phyloP scores from a whole-genome alignment of 1,284 basidiomycete species.

The Trametes versicolor region DNA sequence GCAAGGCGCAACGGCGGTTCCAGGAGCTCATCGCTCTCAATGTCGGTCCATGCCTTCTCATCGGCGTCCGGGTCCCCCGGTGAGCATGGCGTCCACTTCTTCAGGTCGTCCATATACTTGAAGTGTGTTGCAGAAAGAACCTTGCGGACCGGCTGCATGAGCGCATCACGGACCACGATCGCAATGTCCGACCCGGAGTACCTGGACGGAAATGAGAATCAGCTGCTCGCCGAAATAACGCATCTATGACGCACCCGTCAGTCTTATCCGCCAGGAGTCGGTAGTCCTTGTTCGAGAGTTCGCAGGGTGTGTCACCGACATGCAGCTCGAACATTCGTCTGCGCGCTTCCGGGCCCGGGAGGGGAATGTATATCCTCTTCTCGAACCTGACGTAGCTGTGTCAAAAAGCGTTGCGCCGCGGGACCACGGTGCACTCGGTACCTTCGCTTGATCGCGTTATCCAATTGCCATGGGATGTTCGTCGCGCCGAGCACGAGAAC shows the following conservation, averaged over 20 bases:
- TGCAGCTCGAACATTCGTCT: conserved; percentile 97
- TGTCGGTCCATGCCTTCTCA: conserved; percentile 94
- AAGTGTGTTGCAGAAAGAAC: conserved; percentile 97
- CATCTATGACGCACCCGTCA: conserved; percentile 69
- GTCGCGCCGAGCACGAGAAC: conserved; percentile 99
- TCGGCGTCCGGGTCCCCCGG: conserved; percentile 89
- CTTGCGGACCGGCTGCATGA: conserved; percentile 99
- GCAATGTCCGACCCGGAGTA: conserved; percentile 98
- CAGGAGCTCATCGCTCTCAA: conserved; percentile 89
- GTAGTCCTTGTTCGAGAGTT: conserved; percentile 84
- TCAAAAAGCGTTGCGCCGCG: conserved; percentile 8
- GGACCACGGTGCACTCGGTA: conserved; percentile 45
- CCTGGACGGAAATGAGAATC: conserved; percentile 44
- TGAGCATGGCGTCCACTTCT: conserved; percentile 92
- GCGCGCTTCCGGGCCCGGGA: conserved; percentile 94
- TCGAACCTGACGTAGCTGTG: conserved; percentile 72
- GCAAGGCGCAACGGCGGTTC: conserved; percentile 84
- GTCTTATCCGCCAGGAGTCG: conserved; percentile 86
- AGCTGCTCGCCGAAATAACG: background rate
- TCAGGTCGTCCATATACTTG: conserved; percentile 64
- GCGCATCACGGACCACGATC: conserved; percentile 94
- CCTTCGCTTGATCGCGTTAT: conserved; percentile 98
- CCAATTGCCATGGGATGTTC: conserved; percentile 97
- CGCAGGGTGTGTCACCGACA: conserved; percentile 92
- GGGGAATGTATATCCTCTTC: conserved; percentile 98